Conservation (phyloP, 2,329 filamentous ascomycete genomes). For the Colletotrichum zoysiae region DNA sequence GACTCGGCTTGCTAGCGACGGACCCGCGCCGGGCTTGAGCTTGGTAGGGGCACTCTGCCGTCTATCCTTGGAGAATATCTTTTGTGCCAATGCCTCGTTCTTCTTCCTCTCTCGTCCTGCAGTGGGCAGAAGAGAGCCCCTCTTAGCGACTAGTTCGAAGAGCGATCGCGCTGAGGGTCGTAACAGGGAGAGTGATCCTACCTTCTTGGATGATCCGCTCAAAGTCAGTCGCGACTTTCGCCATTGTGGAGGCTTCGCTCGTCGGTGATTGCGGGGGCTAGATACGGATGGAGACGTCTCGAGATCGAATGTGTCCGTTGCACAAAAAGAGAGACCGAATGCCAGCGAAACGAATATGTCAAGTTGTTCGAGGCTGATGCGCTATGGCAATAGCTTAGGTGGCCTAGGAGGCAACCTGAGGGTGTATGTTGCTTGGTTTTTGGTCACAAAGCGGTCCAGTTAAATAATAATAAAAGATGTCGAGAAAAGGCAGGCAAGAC, state of each 20-base stretch:
- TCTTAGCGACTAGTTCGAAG: conserved; percentile 18
- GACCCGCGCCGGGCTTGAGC: conserved; percentile 59
- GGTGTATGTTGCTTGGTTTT: neutral
- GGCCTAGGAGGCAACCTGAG: neutral
- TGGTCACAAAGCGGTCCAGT: neutral
- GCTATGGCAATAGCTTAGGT: neutral
- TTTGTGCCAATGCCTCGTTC: conserved; percentile 77
- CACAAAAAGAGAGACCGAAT: neutral
- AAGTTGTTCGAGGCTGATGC: neutral
- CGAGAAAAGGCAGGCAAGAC: conserved; percentile 2
- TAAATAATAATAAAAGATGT: too few relatives aligned
- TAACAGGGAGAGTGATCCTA: conserved; percentile 46
- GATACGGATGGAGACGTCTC: neutral
- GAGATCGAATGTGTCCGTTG: neutral
- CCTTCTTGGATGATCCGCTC: conserved; percentile 68
- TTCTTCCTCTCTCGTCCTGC: conserved; percentile 76
- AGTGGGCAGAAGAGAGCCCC: neutral
- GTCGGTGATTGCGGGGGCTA: neutral
- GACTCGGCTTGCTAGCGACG: conserved; percentile 77
- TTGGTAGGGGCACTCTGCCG: conserved; percentile 67
- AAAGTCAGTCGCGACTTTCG: conserved; percentile 62
- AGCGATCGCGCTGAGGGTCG: neutral
- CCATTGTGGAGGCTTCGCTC: conserved; percentile 50
- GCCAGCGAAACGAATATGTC: neutral
- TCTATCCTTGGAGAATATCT: conserved; percentile 76